phyloP scores from a whole-genome alignment of 768 basidiomycete genomes.

The Candolleomyces eurysporus region DNA sequence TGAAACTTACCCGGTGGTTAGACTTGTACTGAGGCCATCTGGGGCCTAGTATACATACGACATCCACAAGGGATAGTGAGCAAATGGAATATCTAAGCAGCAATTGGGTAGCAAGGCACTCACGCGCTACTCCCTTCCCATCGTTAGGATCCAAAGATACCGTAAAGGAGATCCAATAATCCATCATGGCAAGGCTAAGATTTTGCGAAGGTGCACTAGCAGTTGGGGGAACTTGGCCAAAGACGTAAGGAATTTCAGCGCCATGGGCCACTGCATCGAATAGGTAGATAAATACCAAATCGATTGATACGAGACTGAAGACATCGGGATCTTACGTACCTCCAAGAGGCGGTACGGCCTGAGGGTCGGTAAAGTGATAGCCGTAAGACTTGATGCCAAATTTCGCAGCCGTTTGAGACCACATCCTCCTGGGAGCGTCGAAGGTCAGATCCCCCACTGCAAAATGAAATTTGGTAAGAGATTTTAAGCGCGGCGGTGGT shows the following conservation, averaged over 20 bases:
- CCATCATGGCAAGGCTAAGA: conserved; percentile 35
- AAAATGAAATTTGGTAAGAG: neutral
- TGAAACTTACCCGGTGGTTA: too few relatives aligned
- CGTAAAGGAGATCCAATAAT: conserved; percentile 44
- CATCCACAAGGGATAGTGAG: too few relatives aligned
- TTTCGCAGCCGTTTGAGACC: conserved; percentile 37
- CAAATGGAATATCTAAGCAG: neutral
- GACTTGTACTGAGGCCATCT: too few relatives aligned
- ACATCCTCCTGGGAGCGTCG: conserved; percentile 35
- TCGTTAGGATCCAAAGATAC: conserved; percentile 40
- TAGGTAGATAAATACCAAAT: neutral
- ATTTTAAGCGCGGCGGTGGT: neutral
- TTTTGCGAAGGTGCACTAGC: conserved; percentile 16
- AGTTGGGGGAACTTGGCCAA: conserved; percentile 24
- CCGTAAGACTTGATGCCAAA: conserved; percentile 37
- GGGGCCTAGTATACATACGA: too few relatives aligned
- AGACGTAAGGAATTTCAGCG: conserved; percentile 34
- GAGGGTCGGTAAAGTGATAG: conserved; percentile 43
- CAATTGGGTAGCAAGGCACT: conserved; percentile 6
- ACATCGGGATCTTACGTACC: conserved; percentile 16
- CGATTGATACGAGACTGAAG: neutral
- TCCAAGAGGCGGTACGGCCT: conserved; percentile 27
- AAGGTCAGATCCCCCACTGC: conserved; percentile 41
- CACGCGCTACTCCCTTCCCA: conserved; percentile 30
- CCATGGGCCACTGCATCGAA: conserved; percentile 27